phyloP scores from a whole-genome alignment of 2,329 filamentous ascomycete genomes.

The Dryadomyces sulphureus region DNA sequence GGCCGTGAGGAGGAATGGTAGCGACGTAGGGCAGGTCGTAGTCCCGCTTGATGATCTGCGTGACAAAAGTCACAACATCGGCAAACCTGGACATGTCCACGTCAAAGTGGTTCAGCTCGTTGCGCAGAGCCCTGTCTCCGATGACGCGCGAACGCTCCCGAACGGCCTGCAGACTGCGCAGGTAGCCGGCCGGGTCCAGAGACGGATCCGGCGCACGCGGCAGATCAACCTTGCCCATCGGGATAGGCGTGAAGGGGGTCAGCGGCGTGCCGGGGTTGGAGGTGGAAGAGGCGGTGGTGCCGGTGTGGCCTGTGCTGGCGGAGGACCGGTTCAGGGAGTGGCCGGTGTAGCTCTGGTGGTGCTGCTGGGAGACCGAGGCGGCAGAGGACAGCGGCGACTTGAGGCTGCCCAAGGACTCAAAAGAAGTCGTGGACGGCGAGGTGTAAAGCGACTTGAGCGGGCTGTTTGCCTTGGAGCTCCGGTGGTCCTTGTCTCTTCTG shows the following conservation, averaged over 20 bases:
- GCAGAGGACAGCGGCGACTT: slow-evolving; percentile 19
- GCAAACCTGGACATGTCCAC: slow-evolving; percentile 75
- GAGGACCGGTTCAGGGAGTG: slow-evolving; percentile 34
- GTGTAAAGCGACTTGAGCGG: slow-evolving; percentile 21
- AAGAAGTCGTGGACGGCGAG: slow-evolving; percentile 33
- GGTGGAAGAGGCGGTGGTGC: slow-evolving; percentile 6
- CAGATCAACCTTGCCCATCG: slow-evolving; percentile 62
- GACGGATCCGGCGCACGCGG: slow-evolving; percentile 76
- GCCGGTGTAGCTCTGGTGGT: slow-evolving; percentile 18
- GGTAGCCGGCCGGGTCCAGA: slow-evolving; percentile 76
- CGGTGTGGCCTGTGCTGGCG: slow-evolving; percentile 31
- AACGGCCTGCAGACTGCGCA: slow-evolving; percentile 79
- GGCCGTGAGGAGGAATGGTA: slow-evolving; percentile 69
- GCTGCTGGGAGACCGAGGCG: slow-evolving; percentile 2
- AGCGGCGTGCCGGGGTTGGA: slow-evolving; percentile 28
- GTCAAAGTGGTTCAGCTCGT: slow-evolving; percentile 72
- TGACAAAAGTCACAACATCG: slow-evolving; percentile 73
- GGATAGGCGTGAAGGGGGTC: slow-evolving; percentile 34
- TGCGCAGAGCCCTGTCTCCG: slow-evolving; percentile 59
- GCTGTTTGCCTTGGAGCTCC: slow-evolving; percentile 22
- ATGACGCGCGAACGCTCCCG: slow-evolving; percentile 64
- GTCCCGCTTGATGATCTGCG: slow-evolving; percentile 73
- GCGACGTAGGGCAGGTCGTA: slow-evolving; percentile 36
- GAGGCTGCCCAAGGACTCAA: slow-evolving; percentile 35
- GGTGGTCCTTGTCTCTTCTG: slow-evolving; percentile 38